Evolutionary conservation across 495 filamentous ascomycete species (phyloP).

Genomic region (Aspergillus panamensis): DNA sequence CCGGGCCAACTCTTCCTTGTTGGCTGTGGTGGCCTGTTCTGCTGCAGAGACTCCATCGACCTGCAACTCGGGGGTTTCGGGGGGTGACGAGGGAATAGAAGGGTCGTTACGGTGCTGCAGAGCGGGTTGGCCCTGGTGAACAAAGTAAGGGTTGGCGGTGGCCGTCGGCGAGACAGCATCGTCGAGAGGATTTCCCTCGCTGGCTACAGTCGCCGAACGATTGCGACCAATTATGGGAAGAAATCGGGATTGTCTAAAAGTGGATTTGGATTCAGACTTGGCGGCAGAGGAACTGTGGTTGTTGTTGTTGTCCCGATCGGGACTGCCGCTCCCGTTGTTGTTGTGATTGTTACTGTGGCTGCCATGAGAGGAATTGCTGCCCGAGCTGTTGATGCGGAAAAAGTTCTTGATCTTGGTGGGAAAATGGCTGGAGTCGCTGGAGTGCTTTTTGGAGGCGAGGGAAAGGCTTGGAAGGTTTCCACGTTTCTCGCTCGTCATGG

Average conservation of each 20-base stretch:
- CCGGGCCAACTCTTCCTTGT: conserved; percentile 89
- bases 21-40: conserved; percentile 72
- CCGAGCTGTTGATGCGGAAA: conserved; percentile 85
- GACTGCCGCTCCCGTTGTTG: not conserved
- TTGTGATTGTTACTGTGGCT: conserved; percentile 34
- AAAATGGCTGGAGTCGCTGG: conserved; percentile 58
- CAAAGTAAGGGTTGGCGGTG: conserved; percentile 95
- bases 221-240: conserved; percentile 74
- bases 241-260: conserved; percentile 79
- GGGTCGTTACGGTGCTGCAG: conserved; percentile 92
- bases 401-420: conserved; percentile 93
- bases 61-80: conserved; percentile 79
- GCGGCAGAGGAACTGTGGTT: conserved; percentile 38
- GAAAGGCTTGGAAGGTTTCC: conserved; percentile 45
- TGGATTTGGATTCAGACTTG: conserved; percentile 55
- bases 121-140: conserved; percentile 89
- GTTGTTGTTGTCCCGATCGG: conserved; percentile 19
- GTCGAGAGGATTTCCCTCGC: conserved; percentile 87
- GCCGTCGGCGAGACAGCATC: conserved; percentile 88
- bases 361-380: conserved; percentile 48
- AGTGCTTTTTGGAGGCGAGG: conserved; percentile 48
- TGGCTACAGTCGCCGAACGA: conserved; percentile 83
- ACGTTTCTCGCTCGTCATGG: conserved; percentile 45
- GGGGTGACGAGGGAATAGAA: conserved; percentile 93
- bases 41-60: conserved; percentile 67